Base-by-base conservation (phyloP, 225 moss, liverwort and hornwort species). In the Takakia lepidozioides region DNA sequence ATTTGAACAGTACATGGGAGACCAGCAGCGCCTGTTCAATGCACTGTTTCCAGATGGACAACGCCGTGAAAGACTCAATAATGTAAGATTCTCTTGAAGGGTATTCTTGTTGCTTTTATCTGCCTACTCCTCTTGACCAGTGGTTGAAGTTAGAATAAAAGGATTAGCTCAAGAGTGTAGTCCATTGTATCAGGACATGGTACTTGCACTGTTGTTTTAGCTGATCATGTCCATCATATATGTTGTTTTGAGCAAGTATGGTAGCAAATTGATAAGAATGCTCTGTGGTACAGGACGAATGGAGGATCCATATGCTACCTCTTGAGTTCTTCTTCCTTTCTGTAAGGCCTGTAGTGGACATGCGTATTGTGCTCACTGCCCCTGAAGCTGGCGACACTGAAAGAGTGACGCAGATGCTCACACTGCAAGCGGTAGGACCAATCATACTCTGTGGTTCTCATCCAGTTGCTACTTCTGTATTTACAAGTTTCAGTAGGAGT, bases 301-400 rank as follows among this genome's bases (percentile, higher is more conserved):
- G 72, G 72, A 65, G 72, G 19, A 72, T 72, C 42, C 66, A 65
- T 44, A 72, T 72, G 72, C 66, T 66, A 15, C 72, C 72, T 4
- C 47, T 72, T 5, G 43, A 72, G 19, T 62, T 72, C 38, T 58
- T 66, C 36, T 62, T 61, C 37, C 14, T 72, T 36, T 53, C 60
- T 11, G 72, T 58, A 22, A 66, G 61, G 30, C 72, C 72, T 16
- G 66, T 72, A 6, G 57, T 72, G 24, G 72, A 72, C 9, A 72
- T 72, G 72, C 60, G 72, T 9, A 46, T 72, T 43, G 58, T 53
- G 29, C 23, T 72, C 8, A 58, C 57, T 46, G 57, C 62, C 11
- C 23, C 53, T 21, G 32, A 32, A 1, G 17, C 15, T 13, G 48
- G 27, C 15, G 52, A 35, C 30, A 38, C 55, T 14, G 62, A 44